These are phyloP conservation scores for Saposhnikovia divaricata DNA, from an alignment of 129 eudicot species.

Conservation along the genomic window DNA sequence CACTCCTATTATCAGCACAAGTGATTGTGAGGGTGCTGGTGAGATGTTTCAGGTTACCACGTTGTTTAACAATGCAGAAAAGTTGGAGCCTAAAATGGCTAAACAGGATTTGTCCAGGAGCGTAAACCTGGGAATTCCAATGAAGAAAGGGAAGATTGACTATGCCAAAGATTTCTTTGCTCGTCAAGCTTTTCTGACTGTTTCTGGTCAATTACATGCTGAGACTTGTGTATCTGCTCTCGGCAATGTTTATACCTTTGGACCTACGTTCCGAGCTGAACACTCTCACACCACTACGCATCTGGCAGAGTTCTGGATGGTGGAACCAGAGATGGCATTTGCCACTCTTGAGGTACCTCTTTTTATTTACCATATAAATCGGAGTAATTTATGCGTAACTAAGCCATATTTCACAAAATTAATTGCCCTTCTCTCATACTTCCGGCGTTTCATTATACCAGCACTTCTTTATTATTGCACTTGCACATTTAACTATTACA, in stretches of 20 bases:
- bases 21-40: conserved; percentile 96
- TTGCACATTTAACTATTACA: too few relatives aligned
- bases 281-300: conserved; percentile 84
- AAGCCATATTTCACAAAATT: too few relatives aligned
- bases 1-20: conserved; percentile 83
- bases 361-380: too few relatives aligned
- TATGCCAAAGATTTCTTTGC: conserved; percentile 73
- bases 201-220: conserved; percentile 86
- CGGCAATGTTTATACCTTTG: conserved; percentile 75
- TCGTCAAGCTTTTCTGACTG: conserved; percentile 73
- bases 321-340: conserved; percentile 89
- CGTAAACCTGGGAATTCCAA: conserved; percentile 51
- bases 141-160: conserved; percentile 73
- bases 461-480: too few relatives aligned
- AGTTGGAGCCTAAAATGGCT: conserved; percentile 26
- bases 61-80: conserved; percentile 58
- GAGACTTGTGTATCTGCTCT: conserved; percentile 82
- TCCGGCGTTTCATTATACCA: too few relatives aligned
- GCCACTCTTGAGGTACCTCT: conserved; percentile 63
- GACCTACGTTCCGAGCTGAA: conserved; percentile 65
- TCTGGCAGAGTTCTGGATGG: conserved; percentile 96
- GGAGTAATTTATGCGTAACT: too few relatives aligned
- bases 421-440: too few relatives aligned
- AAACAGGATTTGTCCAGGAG: neutral
- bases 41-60: conserved; percentile 96